Evolutionary conservation across 1,284 basidiomycete genomes (phyloP).

Genomic region (Malassezia globosa): DNA sequence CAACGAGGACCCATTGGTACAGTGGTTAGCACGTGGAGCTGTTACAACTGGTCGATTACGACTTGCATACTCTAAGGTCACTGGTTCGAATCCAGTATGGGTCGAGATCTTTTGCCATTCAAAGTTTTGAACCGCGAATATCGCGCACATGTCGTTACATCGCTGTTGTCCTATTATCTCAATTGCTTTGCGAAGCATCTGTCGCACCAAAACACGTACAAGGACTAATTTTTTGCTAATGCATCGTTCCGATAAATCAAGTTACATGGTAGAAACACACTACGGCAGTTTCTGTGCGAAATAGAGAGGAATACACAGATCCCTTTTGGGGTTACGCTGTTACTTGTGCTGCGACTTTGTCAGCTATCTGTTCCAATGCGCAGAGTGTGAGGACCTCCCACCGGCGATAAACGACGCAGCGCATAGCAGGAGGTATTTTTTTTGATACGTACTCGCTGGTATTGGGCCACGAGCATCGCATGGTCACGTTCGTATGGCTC

Average conservation of each 20-base stretch:
- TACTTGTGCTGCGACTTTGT: too few relatives aligned
- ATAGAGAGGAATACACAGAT: too few relatives aligned
- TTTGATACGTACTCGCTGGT: slow-evolving; percentile 30
- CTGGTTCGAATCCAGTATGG: slow-evolving; percentile 22
- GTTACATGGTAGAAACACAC: slow-evolving; percentile 3
- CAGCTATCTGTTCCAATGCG: too few relatives aligned
- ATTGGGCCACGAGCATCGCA: slow-evolving; percentile 44
- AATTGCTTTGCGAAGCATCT: too few relatives aligned
- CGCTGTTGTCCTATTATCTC: background rate
- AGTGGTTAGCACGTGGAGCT: slow-evolving; percentile 24
- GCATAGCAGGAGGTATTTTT: too few relatives aligned
- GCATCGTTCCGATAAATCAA: background rate
- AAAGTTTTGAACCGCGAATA: too few relatives aligned
- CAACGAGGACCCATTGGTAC: slow-evolving; percentile 17
- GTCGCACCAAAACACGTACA: background rate
- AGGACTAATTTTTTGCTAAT: background rate
- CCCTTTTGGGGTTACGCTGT: too few relatives aligned
- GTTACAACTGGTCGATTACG: slow-evolving; percentile 18
- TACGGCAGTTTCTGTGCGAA: slow-evolving; percentile 1
- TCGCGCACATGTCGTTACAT: background rate
- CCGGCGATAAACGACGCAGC: too few relatives aligned
- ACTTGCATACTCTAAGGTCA: slow-evolving; percentile 21
- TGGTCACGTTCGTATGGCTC: slow-evolving; percentile 49
- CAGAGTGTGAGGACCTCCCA: too few relatives aligned
- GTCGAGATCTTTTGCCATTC: slow-evolving; percentile 10